Evolutionary conservation across 108 stramenopile species (phyloP), one percentile per base, ranked within the genome.

Genomic region (Cyclostephanos tholiformis): DNA sequence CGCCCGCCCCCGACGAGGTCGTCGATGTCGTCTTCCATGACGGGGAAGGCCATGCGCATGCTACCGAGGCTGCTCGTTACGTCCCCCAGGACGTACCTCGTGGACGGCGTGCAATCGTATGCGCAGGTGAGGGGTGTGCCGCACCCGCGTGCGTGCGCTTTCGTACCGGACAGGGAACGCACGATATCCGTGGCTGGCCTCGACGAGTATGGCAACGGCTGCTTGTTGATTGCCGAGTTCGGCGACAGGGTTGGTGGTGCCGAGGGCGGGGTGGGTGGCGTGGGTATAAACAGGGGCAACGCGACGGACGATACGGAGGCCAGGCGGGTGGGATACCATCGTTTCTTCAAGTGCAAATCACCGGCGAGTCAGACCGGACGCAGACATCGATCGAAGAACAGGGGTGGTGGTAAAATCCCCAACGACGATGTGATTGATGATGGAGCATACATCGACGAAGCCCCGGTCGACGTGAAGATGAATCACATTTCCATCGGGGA

Each of bases 191-290:
- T 95, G 11, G 91, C 85, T 10, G 94, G 94, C 20, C 80, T 82
- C 77, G 94, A 94, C 77, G 88, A 88, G 5, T 88, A 90, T 75
- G 93, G 91, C 11, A 94, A 95, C 77, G 94, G 94, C 6, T 90
- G 89, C n/a, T 64, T 95, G 22, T 67, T 92, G 25, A 35, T 95
- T 17, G 79, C 86, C 16, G 91, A 92, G 52, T 95, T 91, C 86
- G 82, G 75, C 13, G 46, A 64, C 43, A 48, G 29, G 29, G 7
- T 25, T 1, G 46, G 39, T 17, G 23, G 3, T 25, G 6, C n/a
- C 27, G 32, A 6, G 7, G 25, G 13, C 7, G 29, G 27, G 3
- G 56, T 41, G n/a, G 70, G 39, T 17, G 27, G 16, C 30, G 25
- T n/a, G 17, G 41, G 38, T 19, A 43, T 53, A 17, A 25, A 2